phyloP scores from a whole-genome alignment of 2,329 filamentous ascomycete genomes.

The Beauveria medogensis region DNA sequence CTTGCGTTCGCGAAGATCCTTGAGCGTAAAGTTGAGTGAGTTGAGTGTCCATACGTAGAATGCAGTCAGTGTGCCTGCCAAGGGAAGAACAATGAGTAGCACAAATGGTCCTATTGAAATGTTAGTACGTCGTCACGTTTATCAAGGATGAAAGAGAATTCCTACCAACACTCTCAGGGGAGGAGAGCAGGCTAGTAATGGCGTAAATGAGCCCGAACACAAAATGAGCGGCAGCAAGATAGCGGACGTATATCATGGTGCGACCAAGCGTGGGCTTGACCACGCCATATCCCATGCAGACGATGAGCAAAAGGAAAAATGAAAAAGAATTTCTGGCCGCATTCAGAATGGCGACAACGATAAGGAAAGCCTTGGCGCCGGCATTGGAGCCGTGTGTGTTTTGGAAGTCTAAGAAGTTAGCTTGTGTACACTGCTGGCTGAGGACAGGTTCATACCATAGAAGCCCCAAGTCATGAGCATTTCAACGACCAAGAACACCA shows the following conservation, averaged over 20 bases:
- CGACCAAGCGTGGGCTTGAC: conserved; percentile 88
- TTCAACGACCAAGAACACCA: conserved; percentile 88
- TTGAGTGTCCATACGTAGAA: conserved; percentile 99
- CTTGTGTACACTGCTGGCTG: background rate
- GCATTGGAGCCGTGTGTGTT: conserved; percentile 76
- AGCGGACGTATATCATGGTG: conserved; percentile 90
- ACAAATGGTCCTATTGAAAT: conserved; percentile 63
- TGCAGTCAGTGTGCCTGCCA: conserved; percentile 84
- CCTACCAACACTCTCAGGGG: conserved; percentile 72
- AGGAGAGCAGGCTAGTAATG: conserved; percentile 79
- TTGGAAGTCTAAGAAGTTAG: conserved; percentile 61
- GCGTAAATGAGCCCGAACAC: conserved; percentile 91
- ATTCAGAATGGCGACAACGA: conserved; percentile 87
- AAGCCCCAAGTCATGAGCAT: conserved; percentile 99
- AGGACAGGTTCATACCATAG: conserved; percentile 54
- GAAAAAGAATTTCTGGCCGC: conserved; percentile 95
- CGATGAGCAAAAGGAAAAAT: conserved; percentile 94
- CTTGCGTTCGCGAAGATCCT: conserved; percentile 89
- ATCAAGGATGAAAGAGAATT: background rate
- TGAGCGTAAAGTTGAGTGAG: conserved; percentile 88
- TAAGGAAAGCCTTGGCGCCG: conserved; percentile 76
- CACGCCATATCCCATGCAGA: conserved; percentile 98
- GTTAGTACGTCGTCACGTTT: conserved; percentile 15
- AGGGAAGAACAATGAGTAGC: conserved; percentile 83
- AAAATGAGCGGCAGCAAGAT: conserved; percentile 87